phyloP scores from a whole-genome alignment of 2,329 filamentous ascomycete genomes.

The Colletotrichum tofieldiae region DNA sequence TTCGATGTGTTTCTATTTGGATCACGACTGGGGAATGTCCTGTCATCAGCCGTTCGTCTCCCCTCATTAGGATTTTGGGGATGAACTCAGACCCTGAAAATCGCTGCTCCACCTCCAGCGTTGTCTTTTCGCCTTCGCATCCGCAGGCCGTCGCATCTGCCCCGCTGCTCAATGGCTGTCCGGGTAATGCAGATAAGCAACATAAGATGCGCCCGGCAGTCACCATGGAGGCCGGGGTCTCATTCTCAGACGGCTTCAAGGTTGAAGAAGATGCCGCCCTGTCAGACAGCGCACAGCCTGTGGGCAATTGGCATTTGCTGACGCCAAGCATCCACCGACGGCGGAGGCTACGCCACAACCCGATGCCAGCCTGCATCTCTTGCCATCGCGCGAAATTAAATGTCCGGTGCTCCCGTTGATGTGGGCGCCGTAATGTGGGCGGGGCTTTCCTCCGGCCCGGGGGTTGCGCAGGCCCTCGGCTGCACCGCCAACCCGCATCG shows the following conservation, averaged over 20 bases:
- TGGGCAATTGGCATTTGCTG: not conserved
- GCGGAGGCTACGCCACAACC: constrained; percentile 18
- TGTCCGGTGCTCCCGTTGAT: constrained; percentile 9
- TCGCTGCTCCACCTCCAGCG: not conserved
- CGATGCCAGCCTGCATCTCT: constrained; percentile 13
- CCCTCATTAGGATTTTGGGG: not conserved
- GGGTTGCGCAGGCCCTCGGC: constrained; percentile 5
- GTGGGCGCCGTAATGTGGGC: constrained; percentile 28
- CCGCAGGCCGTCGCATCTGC: constrained; percentile 2
- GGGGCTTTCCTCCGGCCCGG: constrained; percentile 1
- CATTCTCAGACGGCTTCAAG: not conserved
- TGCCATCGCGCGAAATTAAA: constrained; percentile 13
- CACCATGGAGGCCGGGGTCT: not conserved
- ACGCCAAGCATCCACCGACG: constrained; percentile 2
- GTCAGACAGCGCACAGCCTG: not conserved
- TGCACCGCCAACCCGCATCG: constrained; percentile 4
- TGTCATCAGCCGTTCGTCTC: not conserved
- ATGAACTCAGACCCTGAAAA: not conserved
- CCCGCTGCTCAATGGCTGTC: not conserved
- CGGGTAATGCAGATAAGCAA: not conserved
- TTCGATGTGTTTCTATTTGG: not conserved
- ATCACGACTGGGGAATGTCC: not conserved
- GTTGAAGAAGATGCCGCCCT: not conserved
- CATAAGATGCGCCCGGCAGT: not conserved
- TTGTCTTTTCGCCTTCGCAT: not conserved